phyloP scores from a whole-genome alignment of 202 grass and related monocot genomes.

The Cymbopogon flexuosus region DNA sequence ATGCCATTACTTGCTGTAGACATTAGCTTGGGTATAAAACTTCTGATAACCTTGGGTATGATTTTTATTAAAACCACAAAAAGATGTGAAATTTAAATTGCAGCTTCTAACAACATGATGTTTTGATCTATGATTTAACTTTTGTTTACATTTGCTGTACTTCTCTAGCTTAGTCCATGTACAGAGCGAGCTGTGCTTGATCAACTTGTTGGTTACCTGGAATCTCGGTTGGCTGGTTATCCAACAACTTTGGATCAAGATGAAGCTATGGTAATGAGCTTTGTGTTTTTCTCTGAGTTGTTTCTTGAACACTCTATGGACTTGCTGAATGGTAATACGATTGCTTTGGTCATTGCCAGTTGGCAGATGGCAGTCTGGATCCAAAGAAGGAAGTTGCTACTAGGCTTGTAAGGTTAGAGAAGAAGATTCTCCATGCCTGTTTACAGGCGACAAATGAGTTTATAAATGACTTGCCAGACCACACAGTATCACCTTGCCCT shows the following conservation, averaged over 20 bases:
- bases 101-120: background rate
- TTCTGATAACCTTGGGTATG: background rate
- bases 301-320: constrained; percentile 18
- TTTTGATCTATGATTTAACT: constrained; percentile 1
- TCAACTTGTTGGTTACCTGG: constrained; percentile 83
- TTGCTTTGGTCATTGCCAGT: constrained; percentile 45
- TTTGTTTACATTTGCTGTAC: background rate
- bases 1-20: background rate
- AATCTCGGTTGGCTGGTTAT: constrained; percentile 83
- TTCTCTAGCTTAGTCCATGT: constrained; percentile 71
- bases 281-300: background rate
- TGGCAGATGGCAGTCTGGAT: constrained; percentile 69
- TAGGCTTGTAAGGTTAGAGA: constrained; percentile 83
- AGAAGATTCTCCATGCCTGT: constrained; percentile 91
- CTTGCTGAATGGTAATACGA: constrained; percentile 18
- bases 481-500: constrained; percentile 78
- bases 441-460: constrained; percentile 62
- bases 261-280: constrained; percentile 75
- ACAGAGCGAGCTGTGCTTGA: constrained; percentile 91
- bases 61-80: constrained; percentile 2
- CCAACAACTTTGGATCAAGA: constrained; percentile 75
- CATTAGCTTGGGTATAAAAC: constrained; percentile 2
- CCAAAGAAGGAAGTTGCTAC: constrained; percentile 86
- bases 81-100: background rate
- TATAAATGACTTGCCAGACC: constrained; percentile 75